Conservation (phyloP, 306 rosid genomes). For the Chamaecrista fasciculata region DNA sequence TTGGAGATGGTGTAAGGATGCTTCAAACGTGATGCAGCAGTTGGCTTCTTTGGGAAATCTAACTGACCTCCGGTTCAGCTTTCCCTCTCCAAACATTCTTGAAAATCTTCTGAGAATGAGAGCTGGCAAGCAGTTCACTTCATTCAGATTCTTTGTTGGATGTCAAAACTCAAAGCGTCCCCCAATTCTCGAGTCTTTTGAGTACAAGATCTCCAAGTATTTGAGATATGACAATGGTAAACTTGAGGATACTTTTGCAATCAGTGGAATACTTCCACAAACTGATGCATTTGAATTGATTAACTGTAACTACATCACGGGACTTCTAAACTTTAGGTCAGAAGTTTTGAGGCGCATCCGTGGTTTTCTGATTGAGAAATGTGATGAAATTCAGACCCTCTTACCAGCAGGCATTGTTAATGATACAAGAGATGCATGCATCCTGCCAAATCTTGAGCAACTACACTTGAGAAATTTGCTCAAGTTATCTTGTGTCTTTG, state of each 20-base stretch:
- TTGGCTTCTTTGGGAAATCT: neutral
- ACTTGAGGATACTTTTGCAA: neutral
- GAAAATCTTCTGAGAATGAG: slow-evolving; percentile 11
- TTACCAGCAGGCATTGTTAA: neutral
- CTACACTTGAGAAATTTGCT: neutral
- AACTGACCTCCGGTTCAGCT: neutral
- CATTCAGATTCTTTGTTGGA: slow-evolving; percentile 34
- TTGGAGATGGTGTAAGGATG: neutral
- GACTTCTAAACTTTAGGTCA: slow-evolving; percentile 14
- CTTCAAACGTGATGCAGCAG: neutral
- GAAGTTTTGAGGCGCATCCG: slow-evolving; percentile 17
- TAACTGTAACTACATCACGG: slow-evolving; percentile 1
- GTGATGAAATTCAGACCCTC: slow-evolving; percentile 16
- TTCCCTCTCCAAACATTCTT: slow-evolving; percentile 20
- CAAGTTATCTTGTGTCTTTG: neutral
- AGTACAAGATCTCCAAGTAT: slow-evolving; percentile 20
- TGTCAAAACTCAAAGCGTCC: slow-evolving; percentile 15
- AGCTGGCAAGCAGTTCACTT: neutral
- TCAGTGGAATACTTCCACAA: slow-evolving; percentile 20
- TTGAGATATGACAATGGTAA: slow-evolving; percentile 25
- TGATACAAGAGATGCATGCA: neutral
- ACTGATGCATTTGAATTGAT: slow-evolving; percentile 34
- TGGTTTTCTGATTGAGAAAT: slow-evolving; percentile 24
- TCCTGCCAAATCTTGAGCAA: neutral
- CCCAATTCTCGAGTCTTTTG: slow-evolving; percentile 27